phyloP scores from a whole-genome alignment of 352 stramenopile species.

The Phytophthora meadii region DNA sequence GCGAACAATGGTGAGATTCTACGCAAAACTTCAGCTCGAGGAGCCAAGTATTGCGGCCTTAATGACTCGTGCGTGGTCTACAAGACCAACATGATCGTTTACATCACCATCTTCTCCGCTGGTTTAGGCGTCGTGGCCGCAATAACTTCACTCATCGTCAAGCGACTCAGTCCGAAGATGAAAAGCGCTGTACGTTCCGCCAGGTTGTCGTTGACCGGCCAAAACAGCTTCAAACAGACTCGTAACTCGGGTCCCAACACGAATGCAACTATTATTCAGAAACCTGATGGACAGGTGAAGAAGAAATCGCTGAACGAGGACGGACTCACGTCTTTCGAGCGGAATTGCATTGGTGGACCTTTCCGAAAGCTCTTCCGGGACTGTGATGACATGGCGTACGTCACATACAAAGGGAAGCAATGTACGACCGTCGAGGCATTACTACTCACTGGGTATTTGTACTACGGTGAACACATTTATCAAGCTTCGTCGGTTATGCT shows the following conservation, averaged over 20 bases:
- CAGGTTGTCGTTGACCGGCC: conserved; percentile 11
- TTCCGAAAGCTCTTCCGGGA: conserved; percentile 32
- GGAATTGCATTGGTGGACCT: conserved; percentile 31
- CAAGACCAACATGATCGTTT: conserved; percentile 34
- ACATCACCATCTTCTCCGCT: conserved; percentile 25
- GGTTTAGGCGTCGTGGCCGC: conserved; percentile 22
- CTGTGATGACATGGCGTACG: conserved; percentile 37
- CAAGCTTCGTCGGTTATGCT: conserved; percentile 31
- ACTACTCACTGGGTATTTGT: conserved; percentile 35
- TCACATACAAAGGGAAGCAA: conserved; percentile 30
- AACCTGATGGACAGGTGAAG: not conserved
- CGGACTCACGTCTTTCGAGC: conserved; percentile 28
- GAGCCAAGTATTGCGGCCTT: conserved; percentile 31
- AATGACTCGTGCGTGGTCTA: conserved; percentile 43
- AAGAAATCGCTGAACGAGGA: conserved; percentile 11
- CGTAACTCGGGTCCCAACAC: not conserved
- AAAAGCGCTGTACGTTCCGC: conserved; percentile 20
- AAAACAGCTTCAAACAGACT: not conserved
- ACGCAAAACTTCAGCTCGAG: conserved; percentile 22
- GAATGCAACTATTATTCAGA: not conserved
- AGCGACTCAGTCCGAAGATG: conserved; percentile 24
- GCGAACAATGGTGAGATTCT: conserved; percentile 34
- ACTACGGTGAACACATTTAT: conserved; percentile 41
- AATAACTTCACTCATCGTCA: conserved; percentile 21
- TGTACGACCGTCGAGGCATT: conserved; percentile 35